Percentiles rank a stretch among this genome's conserved stretches.
Conservation (phyloP, 2,329 filamentous ascomycete species). For the Penicillium sp. region DNA sequence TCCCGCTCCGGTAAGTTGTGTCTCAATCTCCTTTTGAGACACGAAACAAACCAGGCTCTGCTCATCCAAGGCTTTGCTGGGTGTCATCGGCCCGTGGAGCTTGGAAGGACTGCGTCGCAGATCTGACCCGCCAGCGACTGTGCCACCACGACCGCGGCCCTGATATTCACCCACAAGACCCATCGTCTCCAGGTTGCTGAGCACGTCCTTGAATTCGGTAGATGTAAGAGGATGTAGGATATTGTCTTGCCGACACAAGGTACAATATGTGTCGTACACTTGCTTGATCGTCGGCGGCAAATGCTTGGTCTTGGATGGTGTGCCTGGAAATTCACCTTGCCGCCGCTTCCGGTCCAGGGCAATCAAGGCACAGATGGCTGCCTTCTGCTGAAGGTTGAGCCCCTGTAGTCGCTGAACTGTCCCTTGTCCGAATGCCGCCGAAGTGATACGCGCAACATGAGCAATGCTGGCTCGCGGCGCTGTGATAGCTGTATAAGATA, state of each 20-base stretch:
- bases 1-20: too few species aligned
- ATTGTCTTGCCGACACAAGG: conserved; percentile 74
- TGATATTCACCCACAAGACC: conserved; percentile 65
- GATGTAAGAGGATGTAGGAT: conserved; percentile 78
- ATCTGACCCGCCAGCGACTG: conserved; percentile 38
- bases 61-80: too few species aligned
- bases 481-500: conserved; percentile 60
- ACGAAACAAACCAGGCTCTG: too few species aligned
- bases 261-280: conserved; percentile 72
- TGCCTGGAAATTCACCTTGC: conserved; percentile 36
- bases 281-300: too few species aligned
- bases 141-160: conserved; percentile 61
- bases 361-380: conserved; percentile 77
- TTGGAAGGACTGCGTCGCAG: conserved; percentile 52
- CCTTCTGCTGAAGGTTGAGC: conserved; percentile 92
- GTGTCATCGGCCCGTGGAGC: too few species aligned
- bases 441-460: conserved; percentile 84
- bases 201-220: conserved; percentile 88
- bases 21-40: too few species aligned
- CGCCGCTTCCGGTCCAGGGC: conserved; percentile 66
- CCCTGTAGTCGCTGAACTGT: conserved; percentile 73
- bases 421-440: conserved; percentile 81
- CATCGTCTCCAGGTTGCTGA: conserved; percentile 78
- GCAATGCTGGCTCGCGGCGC: conserved; percentile 82
- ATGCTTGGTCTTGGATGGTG: conserved; percentile 64